Evolutionary conservation across 345 rosid species (phyloP).

Genomic region (Abelmoschus esculentus): DNA sequence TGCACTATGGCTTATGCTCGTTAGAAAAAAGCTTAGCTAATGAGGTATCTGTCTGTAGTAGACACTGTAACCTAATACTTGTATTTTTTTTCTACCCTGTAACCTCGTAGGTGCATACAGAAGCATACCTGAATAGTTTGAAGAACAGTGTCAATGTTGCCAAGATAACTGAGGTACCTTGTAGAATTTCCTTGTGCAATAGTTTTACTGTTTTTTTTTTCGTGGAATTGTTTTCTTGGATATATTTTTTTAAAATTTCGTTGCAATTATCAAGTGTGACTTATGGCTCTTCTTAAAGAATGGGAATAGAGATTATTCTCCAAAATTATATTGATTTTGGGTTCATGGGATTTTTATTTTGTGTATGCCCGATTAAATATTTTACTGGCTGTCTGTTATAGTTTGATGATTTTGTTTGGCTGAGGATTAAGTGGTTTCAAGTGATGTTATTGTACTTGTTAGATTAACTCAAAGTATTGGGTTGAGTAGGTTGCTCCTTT

Average conservation of each 20-base stretch:
- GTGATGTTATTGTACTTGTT: background rate
- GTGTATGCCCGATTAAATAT: background rate
- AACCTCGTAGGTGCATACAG: slow-evolving; percentile 62
- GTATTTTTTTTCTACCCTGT: background rate
- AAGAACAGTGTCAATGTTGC: slow-evolving; percentile 72
- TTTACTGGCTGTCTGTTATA: background rate
- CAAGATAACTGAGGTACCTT: slow-evolving; percentile 66
- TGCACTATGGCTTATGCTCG: background rate
- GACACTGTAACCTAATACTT: background rate
- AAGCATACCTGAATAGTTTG: slow-evolving; percentile 63
- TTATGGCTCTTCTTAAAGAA: background rate
- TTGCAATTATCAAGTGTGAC: background rate
- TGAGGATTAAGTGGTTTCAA: background rate
- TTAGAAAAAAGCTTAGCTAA: slow-evolving; percentile 1
- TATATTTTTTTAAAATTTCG: too few relatives aligned
- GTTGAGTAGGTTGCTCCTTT: slow-evolving; percentile 72
- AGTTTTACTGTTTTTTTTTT: background rate
- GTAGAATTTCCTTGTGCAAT: background rate
- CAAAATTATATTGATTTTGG: background rate
- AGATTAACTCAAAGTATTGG: slow-evolving; percentile 12
- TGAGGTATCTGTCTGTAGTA: background rate
- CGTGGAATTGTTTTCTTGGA: background rate
- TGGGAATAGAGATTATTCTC: background rate
- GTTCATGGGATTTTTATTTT: background rate
- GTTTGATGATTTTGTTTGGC: slow-evolving; percentile 1